Evolutionary conservation across 1,284 basidiomycete genomes (phyloP).

Genomic region (Wallemia hederae): DNA sequence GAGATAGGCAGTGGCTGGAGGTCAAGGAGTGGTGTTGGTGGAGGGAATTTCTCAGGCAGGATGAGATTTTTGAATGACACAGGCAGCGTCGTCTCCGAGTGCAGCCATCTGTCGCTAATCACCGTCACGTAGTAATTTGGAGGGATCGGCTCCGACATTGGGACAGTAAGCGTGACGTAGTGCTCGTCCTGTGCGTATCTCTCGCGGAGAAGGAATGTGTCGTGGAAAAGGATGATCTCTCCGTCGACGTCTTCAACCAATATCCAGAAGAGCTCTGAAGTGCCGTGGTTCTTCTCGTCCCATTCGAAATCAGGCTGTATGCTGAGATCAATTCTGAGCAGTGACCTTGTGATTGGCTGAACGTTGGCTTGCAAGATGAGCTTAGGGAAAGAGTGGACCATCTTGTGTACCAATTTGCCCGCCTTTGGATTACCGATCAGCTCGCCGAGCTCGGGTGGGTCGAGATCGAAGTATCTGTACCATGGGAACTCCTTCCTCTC

Average conservation of each 20-base stretch:
- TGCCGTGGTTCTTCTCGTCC: constrained; percentile 79
- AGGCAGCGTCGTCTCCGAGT: constrained; percentile 73
- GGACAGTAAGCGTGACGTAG: constrained; percentile 73
- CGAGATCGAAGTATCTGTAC: constrained; percentile 81
- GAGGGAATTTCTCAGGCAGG: constrained; percentile 84
- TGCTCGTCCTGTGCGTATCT: constrained; percentile 42
- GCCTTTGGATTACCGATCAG: constrained; percentile 67
- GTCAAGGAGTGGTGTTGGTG: constrained; percentile 71
- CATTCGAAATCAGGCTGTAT: constrained; percentile 89
- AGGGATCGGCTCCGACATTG: constrained; percentile 85
- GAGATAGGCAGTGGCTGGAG: constrained; percentile 68
- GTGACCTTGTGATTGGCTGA: constrained; percentile 65
- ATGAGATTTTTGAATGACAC: constrained; percentile 96
- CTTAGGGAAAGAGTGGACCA: constrained; percentile 90
- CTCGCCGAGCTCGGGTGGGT: constrained; percentile 69
- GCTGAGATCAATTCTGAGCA: constrained; percentile 61
- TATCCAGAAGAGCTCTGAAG: constrained; percentile 67
- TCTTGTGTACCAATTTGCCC: constrained; percentile 66
- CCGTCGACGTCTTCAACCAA: constrained; percentile 92
- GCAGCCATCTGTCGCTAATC: constrained; percentile 82
- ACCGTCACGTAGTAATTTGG: constrained; percentile 94
- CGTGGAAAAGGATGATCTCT: constrained; percentile 78
- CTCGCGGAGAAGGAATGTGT: constrained; percentile 67
- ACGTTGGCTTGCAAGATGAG: constrained; percentile 77
- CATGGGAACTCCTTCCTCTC: constrained; percentile 97